Percentiles rank a stretch among this genome's conserved stretches.
Evolutionary conservation across 2,329 filamentous ascomycete genomes (phyloP).

Genomic region (Chrysoporthe deuterocubensis): DNA sequence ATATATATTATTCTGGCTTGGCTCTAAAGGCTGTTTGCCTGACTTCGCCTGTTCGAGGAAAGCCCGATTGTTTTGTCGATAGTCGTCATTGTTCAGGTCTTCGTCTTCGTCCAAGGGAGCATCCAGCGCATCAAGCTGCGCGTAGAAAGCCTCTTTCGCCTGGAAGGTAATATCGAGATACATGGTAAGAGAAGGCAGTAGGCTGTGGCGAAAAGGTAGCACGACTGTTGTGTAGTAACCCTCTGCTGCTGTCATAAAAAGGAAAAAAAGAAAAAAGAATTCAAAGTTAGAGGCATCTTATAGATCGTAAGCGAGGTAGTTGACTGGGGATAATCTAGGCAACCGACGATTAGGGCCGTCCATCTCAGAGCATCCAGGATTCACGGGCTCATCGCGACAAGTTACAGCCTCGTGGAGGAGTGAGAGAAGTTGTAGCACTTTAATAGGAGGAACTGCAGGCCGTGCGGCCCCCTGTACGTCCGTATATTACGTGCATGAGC

Average conservation of each 20-base stretch:
- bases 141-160: conserved; percentile 53
- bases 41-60: conserved; percentile 30
- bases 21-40: conserved; percentile 11
- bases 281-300: no score
- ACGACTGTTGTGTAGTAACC: background rate
- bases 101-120: conserved; percentile 37
- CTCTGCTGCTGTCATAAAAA: background rate
- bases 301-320: background rate
- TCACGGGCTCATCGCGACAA: background rate
- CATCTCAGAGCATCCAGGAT: background rate
- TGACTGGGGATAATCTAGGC: no score
- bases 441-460: background rate
- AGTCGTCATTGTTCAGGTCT: conserved; percentile 34
- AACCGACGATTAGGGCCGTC: background rate
- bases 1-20: conserved; percentile 12
- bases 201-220: background rate
- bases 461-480: background rate
- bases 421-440: background rate
- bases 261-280: background rate
- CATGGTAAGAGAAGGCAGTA: background rate
- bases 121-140: conserved; percentile 41
- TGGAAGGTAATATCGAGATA: conserved; percentile 33
- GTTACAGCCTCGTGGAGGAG: background rate
- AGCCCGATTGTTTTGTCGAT: conserved; percentile 38
- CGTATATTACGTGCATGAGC: conserved; percentile 7